Evolutionary conservation across 306 rosid species (phyloP), one percentile per base, ranked within the genome.

Genomic region (Phaseolus lunatus): DNA sequence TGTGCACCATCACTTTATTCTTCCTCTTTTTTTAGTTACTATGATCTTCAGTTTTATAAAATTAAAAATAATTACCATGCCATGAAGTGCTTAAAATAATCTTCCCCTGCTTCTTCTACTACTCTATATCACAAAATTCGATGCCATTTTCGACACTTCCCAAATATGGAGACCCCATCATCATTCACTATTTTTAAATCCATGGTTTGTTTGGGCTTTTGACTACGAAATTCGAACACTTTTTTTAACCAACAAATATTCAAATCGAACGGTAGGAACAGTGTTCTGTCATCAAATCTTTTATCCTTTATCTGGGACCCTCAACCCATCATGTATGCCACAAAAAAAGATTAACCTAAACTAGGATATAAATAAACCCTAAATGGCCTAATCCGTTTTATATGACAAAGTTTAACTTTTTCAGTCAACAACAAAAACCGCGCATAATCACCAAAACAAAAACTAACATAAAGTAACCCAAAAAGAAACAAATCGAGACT

Each of bases 151-250:
- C 23, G 48, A 73, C 68, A 49, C 73, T 83, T 83, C 44, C 79
- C 23, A 85, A 69, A 81, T 14, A 27, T 78, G 86, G 88, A 78
- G 72, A 65, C 44, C 59, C 88, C 79, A 79, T 77, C 79, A 79
- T 77, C 76, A 64, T 64, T 75, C 70, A 82, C 66, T 61, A 29
- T 54, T 67, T 73, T 47, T 65, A 35, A 41, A n/a, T 16, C 33
- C 3, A 47, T 67, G 13, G 41, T 53, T 72, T 58, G 22, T 65
- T 78, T 77, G 65, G 22, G 65, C 52, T 54, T 45, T 72, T 48
- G 87, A 86, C 90, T 76, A 72, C 9, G 61, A 75, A 75, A 52
- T 77, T 47, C 49, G 70, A 18, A 29, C 63, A 79, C 82, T 80
- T 70, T 50, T 75, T 4, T 39, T n/a, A 76, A 48, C 48, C 26